Base-by-base conservation (phyloP, 2,329 filamentous ascomycete genomes). In the Helotiales sp. region DNA sequence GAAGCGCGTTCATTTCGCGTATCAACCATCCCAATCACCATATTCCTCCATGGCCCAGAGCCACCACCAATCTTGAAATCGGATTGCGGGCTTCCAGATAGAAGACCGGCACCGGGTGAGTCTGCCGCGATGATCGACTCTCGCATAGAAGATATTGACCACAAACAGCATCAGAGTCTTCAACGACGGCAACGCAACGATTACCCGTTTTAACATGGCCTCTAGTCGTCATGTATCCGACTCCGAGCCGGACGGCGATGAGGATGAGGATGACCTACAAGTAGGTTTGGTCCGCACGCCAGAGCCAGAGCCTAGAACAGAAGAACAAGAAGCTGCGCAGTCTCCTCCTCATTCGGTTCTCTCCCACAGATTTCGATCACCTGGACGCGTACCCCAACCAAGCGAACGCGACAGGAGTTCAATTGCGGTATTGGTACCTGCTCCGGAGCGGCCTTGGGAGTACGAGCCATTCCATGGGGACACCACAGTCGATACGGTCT, bases 401-500 rank as follows among this genome's bases (percentile, higher is more conserved):
- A 25, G 19, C 19, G 27, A 30, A 29, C 53, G 55, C 3, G 25
- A 50, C 44, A 57, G 64, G 24, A 51, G 54, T 30, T 58, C 44
- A 12, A 61, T 69, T 13, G 62, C 63, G 24, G 67, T 70, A 3
- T 52, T 70, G 47, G 59, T 70, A 6, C 59, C 66, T 27, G 52
- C 53, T 25, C 69, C 69, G 12, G 47, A 53, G 9, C 59, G 62
- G 17, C 67, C 65, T 10, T 68, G 66, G 61, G 67, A 71, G 58
- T 71, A 70, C 31, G 33, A 67, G 34, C 54, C 62, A 15, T 70
- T 62, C 40, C 53, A 57, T 40, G 66, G 64, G 29, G 62, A 67
- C 36, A 63, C 58, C 33, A 72, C 66, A 2, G 71, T 73, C n/a
- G 66, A 72, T 17, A 42, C 52, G 5, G 59, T 72, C 2, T 29